Evolutionary conservation across 768 basidiomycete genomes (phyloP).

Genomic region (Termitomyces sp.): DNA sequence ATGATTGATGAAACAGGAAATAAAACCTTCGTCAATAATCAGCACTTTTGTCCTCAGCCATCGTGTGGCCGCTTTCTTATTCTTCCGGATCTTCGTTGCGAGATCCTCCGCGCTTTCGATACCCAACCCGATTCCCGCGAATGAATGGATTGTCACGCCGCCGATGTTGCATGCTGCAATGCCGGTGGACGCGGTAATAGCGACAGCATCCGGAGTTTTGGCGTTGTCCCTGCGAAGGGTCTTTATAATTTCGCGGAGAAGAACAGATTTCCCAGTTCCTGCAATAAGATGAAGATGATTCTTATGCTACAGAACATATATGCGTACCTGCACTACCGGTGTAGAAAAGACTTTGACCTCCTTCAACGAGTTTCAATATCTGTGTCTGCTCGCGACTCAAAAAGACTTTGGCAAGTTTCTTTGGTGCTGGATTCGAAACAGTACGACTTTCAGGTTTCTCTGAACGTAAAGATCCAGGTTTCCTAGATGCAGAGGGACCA

Average conservation of each 20-base stretch:
- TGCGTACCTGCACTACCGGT: constrained; percentile 90
- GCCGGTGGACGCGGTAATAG: constrained; percentile 87
- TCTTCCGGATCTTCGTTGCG: constrained; percentile 66
- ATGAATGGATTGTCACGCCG: constrained; percentile 92
- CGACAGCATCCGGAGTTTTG: constrained; percentile 68
- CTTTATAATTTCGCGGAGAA: constrained; percentile 88
- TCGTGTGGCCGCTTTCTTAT: constrained; percentile 75
- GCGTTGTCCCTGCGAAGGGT: constrained; percentile 53
- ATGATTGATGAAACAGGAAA: constrained; percentile 20
- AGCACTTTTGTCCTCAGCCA: constrained; percentile 86
- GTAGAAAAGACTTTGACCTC: constrained; percentile 82
- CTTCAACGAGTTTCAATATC: constrained; percentile 74
- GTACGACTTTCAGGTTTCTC: constrained; percentile 4
- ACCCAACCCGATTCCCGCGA: constrained; percentile 90
- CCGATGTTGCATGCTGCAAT: constrained; percentile 99
- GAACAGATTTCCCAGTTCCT: constrained; percentile 97
- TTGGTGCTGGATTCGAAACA: constrained; percentile 15
- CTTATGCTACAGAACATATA: constrained; percentile 2
- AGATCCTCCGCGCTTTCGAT: constrained; percentile 61
- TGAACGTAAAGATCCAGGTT: constrained; percentile 4
- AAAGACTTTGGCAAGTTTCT: constrained; percentile 43
- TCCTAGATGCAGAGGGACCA: constrained; percentile 5
- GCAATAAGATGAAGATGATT: constrained; percentile 1
- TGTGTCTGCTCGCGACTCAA: constrained; percentile 86
- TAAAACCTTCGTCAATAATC: constrained; percentile 80